Evolutionary conservation across 352 stramenopile genomes (phyloP).

Genomic region (Pythium brassicae): DNA sequence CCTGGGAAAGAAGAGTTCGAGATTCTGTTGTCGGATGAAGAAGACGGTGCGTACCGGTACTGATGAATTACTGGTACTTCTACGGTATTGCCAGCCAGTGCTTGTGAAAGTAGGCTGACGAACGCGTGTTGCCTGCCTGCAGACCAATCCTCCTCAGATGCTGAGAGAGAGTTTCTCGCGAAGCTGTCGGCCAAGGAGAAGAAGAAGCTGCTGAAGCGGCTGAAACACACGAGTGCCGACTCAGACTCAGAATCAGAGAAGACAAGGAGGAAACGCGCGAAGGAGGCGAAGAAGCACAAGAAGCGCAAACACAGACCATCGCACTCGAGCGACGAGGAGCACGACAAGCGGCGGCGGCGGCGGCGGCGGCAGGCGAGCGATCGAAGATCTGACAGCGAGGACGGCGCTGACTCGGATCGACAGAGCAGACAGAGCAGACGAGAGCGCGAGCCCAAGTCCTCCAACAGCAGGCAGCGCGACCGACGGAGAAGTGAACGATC

Average conservation of each 20-base stretch:
- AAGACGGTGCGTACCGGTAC: neutral
- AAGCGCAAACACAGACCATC: slow-evolving; percentile 5
- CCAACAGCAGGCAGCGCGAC: no score
- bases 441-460: neutral
- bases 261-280: slow-evolving; percentile 23
- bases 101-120: no score
- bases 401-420: neutral
- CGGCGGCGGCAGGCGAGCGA: neutral
- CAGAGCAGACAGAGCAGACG: neutral
- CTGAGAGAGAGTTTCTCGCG: slow-evolving; percentile 46
- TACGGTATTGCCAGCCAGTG: no score
- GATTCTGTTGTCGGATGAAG: slow-evolving; percentile 64
- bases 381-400: neutral
- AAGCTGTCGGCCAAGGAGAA: slow-evolving; percentile 68
- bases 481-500: neutral
- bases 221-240: slow-evolving; percentile 30
- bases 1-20: slow-evolving; percentile 34
- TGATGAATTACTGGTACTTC: no score
- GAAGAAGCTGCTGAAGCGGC: slow-evolving; percentile 52
- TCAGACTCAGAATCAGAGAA: slow-evolving; percentile 19
- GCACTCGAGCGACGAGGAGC: neutral
- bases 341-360: neutral
- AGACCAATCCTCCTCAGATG: slow-evolving; percentile 22
- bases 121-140: neutral
- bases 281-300: slow-evolving; percentile 14